phyloP scores from a whole-genome alignment of 371 early-diverging fungal species.

The Mucor indicus region DNA sequence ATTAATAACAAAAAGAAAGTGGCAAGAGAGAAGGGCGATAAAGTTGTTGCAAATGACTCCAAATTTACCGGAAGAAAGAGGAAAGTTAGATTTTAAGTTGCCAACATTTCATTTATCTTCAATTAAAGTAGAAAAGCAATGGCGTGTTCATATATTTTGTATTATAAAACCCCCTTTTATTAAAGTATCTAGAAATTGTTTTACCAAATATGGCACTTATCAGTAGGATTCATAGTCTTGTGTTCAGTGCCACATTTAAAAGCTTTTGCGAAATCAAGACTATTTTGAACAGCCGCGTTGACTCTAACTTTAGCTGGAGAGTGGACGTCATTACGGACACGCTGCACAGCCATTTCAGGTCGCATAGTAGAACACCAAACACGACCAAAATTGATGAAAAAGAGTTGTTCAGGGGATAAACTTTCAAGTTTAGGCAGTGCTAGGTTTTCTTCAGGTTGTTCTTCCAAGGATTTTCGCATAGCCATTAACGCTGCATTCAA shows the following conservation, averaged over 20 bases:
- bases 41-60: constrained; percentile 85
- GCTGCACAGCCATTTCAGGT: constrained; percentile 13
- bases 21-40: constrained; percentile 79
- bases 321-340: constrained; percentile 35
- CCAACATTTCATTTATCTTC: too few relatives aligned
- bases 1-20: constrained; percentile 90
- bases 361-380: constrained; percentile 34
- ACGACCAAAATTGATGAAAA: constrained; percentile 42
- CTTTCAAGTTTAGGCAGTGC: constrained; percentile 21
- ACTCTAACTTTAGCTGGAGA: constrained; percentile 47
- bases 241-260: constrained; percentile 51
- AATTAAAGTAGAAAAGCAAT: too few relatives aligned
- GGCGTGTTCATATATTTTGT: too few relatives aligned
- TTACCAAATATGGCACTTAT: constrained; percentile 46
- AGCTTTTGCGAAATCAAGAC: constrained; percentile 51
- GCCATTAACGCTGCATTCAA: constrained; percentile 37
- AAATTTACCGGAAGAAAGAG: constrained; percentile 96
- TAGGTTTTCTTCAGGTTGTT: constrained; percentile 10
- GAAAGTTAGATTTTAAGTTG: constrained; percentile 78
- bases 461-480: constrained; percentile 22
- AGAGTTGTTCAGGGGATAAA: constrained; percentile 39
- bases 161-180: too few relatives aligned
- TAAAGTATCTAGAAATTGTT: too few relatives aligned
- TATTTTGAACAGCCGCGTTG: constrained; percentile 53
- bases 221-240: constrained; percentile 46